Conservation (phyloP, 495 filamentous ascomycete species). For the Penicillium argentinense region DNA sequence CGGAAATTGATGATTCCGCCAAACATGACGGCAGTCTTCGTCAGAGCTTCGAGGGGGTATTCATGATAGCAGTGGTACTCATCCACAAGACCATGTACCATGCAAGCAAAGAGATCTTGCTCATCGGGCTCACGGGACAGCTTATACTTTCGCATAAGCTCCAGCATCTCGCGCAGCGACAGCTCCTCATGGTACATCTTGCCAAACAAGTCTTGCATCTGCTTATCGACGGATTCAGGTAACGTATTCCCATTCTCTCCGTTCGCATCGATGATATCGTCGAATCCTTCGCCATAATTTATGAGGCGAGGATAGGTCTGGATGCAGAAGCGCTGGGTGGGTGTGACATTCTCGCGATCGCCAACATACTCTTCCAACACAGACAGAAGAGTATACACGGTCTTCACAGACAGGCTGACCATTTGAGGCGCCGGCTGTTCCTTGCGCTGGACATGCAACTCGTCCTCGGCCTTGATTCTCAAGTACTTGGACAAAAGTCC, state of each 20-base stretch:
- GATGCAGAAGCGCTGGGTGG: constrained; percentile 81
- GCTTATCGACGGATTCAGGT: constrained; percentile 71
- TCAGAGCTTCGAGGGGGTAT: constrained; percentile 90
- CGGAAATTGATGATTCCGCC: constrained; percentile 94
- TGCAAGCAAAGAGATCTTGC: constrained; percentile 94
- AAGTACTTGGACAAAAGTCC: constrained; percentile 70
- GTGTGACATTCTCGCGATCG: constrained; percentile 55
- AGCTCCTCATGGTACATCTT: constrained; percentile 91
- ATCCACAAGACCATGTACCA: constrained; percentile 97
- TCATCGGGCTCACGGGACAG: constrained; percentile 76
- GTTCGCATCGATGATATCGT: constrained; percentile 85
- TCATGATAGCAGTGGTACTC: constrained; percentile 94
- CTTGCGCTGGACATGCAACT: constrained; percentile 65
- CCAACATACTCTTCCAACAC: constrained; percentile 69
- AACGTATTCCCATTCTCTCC: constrained; percentile 76
- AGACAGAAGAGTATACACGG: constrained; percentile 77
- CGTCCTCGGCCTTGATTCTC: constrained; percentile 77
- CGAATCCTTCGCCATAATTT: constrained; percentile 89
- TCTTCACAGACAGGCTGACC: constrained; percentile 76
- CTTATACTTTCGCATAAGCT: constrained; percentile 80
- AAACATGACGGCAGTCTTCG: constrained; percentile 94
- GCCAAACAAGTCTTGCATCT: constrained; percentile 97
- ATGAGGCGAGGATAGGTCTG: constrained; percentile 93
- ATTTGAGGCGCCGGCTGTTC: constrained; percentile 61
- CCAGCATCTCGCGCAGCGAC: constrained; percentile 76